Evolutionary conservation across 169 alveolate genomes (phyloP), one percentile per base, ranked within the genome.

Genomic region (Plasmodium yoelii): DNA sequence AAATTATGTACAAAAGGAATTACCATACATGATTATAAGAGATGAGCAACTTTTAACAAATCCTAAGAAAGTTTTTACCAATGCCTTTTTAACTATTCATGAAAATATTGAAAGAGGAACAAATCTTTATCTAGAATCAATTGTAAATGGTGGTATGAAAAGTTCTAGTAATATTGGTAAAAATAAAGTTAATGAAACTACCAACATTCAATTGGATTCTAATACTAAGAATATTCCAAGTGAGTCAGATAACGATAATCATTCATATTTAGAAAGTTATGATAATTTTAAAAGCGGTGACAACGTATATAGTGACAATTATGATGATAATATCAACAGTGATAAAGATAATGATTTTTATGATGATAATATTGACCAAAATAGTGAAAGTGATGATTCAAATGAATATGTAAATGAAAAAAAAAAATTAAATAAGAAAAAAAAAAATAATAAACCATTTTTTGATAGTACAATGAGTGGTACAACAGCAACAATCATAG

Each of bases 381-480:
- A 68, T 5, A 69, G 65, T 49, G 59, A 39, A 42, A 73, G 28
- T 5, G 55, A 53, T 49, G 34, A 34, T 59, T 46, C 60, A n/a
- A 51, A 60, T 22, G 64, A 73, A 60, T 26, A 19, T 18, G 15
- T 42, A 12, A 84, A 87, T 53, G 91, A 89, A 59, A 88, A 80
- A 28, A 26, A 64, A 39, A 28, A 24, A 44, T 44, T 65, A 39
- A 64, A 18, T 64, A 82, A 68, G 55, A 82, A 82, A 56, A 72
- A 53, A 26, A 72, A 34, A 56, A 82, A 65, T 55, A 82, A 55
- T 18, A 26, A 82, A 68, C 63, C 88, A 34, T 90, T 74, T 59
- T 93, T 92, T 90, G 95, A 94, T 92, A 88, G 96, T 53, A 87
- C 93, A 55, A 73, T 94, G 80, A 93, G 96, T 46, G 96, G 96